Evolutionary conservation across 805 yeast species (phyloP), one percentile per base, ranked within the genome.

Genomic region (Yarrowia sp.): DNA sequence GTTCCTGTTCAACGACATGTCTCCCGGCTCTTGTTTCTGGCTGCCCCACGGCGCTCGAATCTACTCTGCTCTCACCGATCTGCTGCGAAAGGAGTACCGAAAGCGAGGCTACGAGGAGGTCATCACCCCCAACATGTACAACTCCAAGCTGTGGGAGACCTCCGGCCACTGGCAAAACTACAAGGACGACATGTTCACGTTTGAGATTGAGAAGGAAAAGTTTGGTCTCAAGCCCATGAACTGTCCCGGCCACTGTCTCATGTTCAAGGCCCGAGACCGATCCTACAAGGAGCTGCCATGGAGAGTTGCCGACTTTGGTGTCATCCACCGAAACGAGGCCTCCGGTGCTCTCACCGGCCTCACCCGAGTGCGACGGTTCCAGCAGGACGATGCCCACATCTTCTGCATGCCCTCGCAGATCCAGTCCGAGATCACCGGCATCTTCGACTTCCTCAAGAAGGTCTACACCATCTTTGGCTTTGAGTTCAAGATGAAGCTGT

Each of bases 141-240:
- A 93, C 83, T 82, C 98, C 71, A 94, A 94, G 81, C 85, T 95
- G 76, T 95, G 99, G 99, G 97, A 94, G 83, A 90, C 95, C 69
- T 93, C 98, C 12, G 99, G 99, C 73, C 99, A 95, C 81, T 95
- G 98, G 99, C 96, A 85, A 55, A 95, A 95, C 82, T 95, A 95
- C 82, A 89, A 92, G 79, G 99, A 95, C 79, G 92, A 95, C 80
- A 95, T 95, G 99, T 95, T 95, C 78, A 83, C 97, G 11, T 91
- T 95, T 75, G 97, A 93, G 69, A 97, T 94, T 73, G 99, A 95
- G 82, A 95, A 95, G 85, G 99, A 95, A 80, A 86, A 86, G 46
- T 95, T 83, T 76, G 99, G 97, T 75, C 86, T 95, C 76, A 94
- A 94, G 82, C 99, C 98, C 77, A 92, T 92, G 76, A 85, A 85